Evolutionary conservation across 352 stramenopile genomes (phyloP).

Genomic region (Plasmopara muralis): DNA sequence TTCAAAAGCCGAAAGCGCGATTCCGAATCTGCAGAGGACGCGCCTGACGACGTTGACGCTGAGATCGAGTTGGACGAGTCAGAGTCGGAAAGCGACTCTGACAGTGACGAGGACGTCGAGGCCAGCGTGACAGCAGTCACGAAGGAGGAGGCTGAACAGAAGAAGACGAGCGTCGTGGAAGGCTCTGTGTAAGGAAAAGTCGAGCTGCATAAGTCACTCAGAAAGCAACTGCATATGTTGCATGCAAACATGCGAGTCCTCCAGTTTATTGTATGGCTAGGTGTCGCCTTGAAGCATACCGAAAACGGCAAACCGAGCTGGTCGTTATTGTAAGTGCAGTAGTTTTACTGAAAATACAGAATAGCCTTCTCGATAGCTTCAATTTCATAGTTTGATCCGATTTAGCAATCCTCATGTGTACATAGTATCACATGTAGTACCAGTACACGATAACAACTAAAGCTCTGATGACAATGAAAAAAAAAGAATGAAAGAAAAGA

Average conservation of each 20-base stretch:
- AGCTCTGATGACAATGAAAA: too few relatives aligned
- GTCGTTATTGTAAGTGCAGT: too few relatives aligned
- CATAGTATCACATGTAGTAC: too few relatives aligned
- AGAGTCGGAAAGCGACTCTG: constrained; percentile 38
- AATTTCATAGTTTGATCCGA: too few relatives aligned
- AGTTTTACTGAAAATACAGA: too few relatives aligned
- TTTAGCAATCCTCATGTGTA: too few relatives aligned
- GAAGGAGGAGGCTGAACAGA: constrained; percentile 15
- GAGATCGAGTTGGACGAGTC: constrained; percentile 33
- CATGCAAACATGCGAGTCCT: constrained; percentile 11
- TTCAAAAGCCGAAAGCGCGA: constrained; percentile 39
- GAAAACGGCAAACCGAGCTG: too few relatives aligned
- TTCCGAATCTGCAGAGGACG: constrained; percentile 31
- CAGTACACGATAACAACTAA: too few relatives aligned
- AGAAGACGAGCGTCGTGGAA: constrained; percentile 49
- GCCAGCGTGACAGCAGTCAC: constrained; percentile 23
- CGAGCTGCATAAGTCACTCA: constrained; percentile 1
- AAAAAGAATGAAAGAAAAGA: too few relatives aligned
- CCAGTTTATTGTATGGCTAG: constrained; percentile 23
- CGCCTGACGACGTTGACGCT: constrained; percentile 27
- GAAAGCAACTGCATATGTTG: constrained; percentile 12
- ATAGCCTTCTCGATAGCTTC: too few relatives aligned
- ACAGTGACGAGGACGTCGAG: constrained; percentile 35
- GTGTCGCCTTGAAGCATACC: constrained; percentile 7
- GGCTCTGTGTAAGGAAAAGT: constrained; percentile 45